Conservation (phyloP, 1,139 yeast species). For the Suzukiozyma palmioleophila region DNA sequence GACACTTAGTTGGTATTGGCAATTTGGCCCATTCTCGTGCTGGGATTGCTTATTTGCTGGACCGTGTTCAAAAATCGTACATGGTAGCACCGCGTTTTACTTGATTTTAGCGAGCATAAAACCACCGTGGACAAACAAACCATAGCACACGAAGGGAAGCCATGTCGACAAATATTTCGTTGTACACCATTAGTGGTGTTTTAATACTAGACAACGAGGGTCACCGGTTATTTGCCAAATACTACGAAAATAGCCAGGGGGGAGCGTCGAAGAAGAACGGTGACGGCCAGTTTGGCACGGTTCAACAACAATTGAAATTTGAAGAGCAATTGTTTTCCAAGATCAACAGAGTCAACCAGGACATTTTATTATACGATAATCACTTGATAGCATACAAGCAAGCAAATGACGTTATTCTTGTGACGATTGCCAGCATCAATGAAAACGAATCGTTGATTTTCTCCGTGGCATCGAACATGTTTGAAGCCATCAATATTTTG, state of each 20-base stretch:
- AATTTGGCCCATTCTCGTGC: too few relatives aligned
- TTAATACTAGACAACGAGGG: conserved; percentile 82
- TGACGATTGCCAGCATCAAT: conserved; percentile 66
- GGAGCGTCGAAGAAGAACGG: conserved; percentile 10
- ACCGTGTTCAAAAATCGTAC: too few relatives aligned
- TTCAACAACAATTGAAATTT: conserved; percentile 68
- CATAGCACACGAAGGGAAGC: not conserved
- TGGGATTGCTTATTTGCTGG: too few relatives aligned
- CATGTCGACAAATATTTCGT: conserved; percentile 59
- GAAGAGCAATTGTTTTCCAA: conserved; percentile 71
- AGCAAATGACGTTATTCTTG: conserved; percentile 67
- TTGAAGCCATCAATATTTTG: conserved; percentile 76
- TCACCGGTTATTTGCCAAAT: conserved; percentile 76
- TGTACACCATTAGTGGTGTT: conserved; percentile 75
- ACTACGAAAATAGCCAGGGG: conserved; percentile 43
- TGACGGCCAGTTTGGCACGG: conserved; percentile 29
- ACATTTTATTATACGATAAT: conserved; percentile 74
- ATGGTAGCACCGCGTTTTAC: conserved; percentile 2
- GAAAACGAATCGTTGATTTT: conserved; percentile 86
- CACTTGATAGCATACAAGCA: conserved; percentile 82
- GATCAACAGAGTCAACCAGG: conserved; percentile 76
- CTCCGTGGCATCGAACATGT: conserved; percentile 72
- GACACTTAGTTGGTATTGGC: too few relatives aligned
- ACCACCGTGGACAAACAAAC: conserved; percentile 3
- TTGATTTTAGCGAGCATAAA: not conserved